A percentile compares a stretch with the other conserved stretches of the same genome.
Conservation (phyloP, 1,139 yeast genomes). For the Chernovozyma sophiae-reginae region DNA sequence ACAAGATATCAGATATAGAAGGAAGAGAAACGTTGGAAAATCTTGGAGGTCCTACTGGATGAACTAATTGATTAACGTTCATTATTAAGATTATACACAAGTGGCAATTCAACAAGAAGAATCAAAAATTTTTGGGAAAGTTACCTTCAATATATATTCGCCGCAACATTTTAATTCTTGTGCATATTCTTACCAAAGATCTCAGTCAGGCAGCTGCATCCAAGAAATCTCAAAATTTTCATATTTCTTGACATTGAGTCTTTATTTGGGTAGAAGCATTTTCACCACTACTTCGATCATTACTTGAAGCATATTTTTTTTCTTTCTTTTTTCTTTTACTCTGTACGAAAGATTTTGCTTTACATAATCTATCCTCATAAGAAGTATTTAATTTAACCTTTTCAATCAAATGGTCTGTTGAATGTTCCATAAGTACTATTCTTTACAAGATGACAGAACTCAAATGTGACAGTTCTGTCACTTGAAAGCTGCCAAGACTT, state of each 20-base stretch:
- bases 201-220: background rate
- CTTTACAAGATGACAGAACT: no score
- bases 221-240: background rate
- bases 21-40: slow-evolving; percentile 6
- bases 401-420: no score
- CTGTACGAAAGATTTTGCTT: no score
- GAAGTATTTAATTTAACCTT: no score
- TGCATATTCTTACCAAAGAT: background rate
- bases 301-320: no score
- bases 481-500: slow-evolving; percentile 3
- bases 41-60: slow-evolving; percentile 6
- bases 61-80: slow-evolving; percentile 8
- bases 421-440: no score
- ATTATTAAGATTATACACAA: slow-evolving; percentile 1
- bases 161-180: no score
- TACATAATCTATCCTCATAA: no score
- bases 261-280: no score
- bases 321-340: no score
- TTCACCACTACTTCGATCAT: no score
- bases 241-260: background rate
- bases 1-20: slow-evolving; percentile 7
- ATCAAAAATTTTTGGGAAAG: background rate
- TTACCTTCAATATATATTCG: background rate
- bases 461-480: no score
- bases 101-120: background rate